A percentile compares a stretch with the other conserved stretches of the same genome.
phyloP scores from a whole-genome alignment of 2,329 filamentous ascomycete genomes.

The Trichoderma harzianum region DNA sequence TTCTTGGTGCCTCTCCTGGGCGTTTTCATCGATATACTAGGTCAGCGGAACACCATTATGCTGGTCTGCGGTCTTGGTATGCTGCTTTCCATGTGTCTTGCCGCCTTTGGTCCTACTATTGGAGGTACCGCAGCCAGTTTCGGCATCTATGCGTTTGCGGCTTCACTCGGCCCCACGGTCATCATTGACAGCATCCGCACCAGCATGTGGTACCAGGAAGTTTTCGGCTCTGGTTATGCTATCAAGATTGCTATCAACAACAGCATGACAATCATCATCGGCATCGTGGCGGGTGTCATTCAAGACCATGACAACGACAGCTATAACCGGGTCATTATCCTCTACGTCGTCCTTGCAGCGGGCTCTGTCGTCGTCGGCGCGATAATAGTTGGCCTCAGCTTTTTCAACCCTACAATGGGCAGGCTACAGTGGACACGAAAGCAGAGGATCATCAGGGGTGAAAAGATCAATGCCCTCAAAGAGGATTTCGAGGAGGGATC shows the following conservation, averaged over 20 bases:
- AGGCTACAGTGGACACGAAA: slow-evolving; percentile 58
- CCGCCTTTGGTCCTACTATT: slow-evolving; percentile 47
- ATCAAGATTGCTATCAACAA: slow-evolving; percentile 62
- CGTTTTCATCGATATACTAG: slow-evolving; percentile 54
- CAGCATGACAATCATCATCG: slow-evolving; percentile 58
- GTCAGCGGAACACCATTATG: slow-evolving; percentile 52
- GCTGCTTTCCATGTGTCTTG: slow-evolving; percentile 50
- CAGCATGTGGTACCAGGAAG: slow-evolving; percentile 55
- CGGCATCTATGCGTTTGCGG: slow-evolving; percentile 56
- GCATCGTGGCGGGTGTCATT: slow-evolving; percentile 54
- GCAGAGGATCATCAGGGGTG: slow-evolving; percentile 44
- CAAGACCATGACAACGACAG: slow-evolving; percentile 56
- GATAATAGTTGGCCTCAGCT: slow-evolving; percentile 38
- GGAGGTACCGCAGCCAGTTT: slow-evolving; percentile 57
- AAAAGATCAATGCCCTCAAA: slow-evolving; percentile 42
- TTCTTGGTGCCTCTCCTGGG: slow-evolving; percentile 56
- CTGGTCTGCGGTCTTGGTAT: slow-evolving; percentile 51
- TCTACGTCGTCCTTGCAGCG: slow-evolving; percentile 54
- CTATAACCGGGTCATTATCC: slow-evolving; percentile 52
- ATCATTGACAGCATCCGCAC: slow-evolving; percentile 61
- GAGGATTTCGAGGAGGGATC: slow-evolving; percentile 37
- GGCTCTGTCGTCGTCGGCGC: slow-evolving; percentile 45
- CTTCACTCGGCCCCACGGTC: slow-evolving; percentile 52
- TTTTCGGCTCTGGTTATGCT: slow-evolving; percentile 58
- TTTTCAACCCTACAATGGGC: slow-evolving; percentile 41